A percentile compares a stretch with the other conserved stretches of the same genome.
Conservation (phyloP, 108 stramenopile species). For the Skeletonema costatum region DNA sequence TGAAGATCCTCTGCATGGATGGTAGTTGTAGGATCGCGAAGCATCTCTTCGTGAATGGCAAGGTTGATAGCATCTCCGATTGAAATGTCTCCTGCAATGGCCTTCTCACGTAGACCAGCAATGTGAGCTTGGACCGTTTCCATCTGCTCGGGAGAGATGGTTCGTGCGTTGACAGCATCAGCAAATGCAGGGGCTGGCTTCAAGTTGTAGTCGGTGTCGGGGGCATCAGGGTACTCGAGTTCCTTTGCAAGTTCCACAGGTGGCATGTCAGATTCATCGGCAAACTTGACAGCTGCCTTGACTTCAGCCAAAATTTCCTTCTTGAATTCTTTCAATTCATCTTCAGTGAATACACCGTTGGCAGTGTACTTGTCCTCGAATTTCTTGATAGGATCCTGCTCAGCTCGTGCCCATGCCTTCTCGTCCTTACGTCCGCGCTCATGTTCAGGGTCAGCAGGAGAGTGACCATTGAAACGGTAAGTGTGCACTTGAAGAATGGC, state of each 20-base stretch:
- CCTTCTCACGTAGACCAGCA: slow-evolving; percentile 74
- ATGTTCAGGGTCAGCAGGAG: slow-evolving; percentile 98
- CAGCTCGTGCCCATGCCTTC: slow-evolving; percentile 95
- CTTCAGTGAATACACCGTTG: slow-evolving; percentile 84
- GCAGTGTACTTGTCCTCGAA: slow-evolving; percentile 88
- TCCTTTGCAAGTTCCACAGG: slow-evolving; percentile 95
- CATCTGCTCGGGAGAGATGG: slow-evolving; percentile 80
- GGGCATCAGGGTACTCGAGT: slow-evolving; percentile 96
- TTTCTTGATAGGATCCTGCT: slow-evolving; percentile 95
- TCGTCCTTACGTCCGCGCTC: slow-evolving; percentile 98
- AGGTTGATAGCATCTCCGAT: slow-evolving; percentile 99
- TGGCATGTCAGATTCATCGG: slow-evolving; percentile 91
- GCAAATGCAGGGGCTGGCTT: slow-evolving; percentile 79
- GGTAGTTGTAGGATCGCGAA: slow-evolving; percentile 97
- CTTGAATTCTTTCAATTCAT: slow-evolving; percentile 86
- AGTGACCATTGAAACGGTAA: slow-evolving; percentile 98
- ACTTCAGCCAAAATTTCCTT: slow-evolving; percentile 83
- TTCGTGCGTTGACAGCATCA: slow-evolving; percentile 86
- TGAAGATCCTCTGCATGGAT: slow-evolving; percentile 99
- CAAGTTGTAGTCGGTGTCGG: slow-evolving; percentile 95
- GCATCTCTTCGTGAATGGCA: slow-evolving; percentile 99
- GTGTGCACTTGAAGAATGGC: slow-evolving; percentile 98
- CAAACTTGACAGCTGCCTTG: slow-evolving; percentile 93
- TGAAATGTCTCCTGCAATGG: slow-evolving; percentile 89
- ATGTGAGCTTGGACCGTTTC: slow-evolving; percentile 79